Evolutionary conservation across 805 yeast genomes (phyloP).

Genomic region (Nakazawaea sp.): DNA sequence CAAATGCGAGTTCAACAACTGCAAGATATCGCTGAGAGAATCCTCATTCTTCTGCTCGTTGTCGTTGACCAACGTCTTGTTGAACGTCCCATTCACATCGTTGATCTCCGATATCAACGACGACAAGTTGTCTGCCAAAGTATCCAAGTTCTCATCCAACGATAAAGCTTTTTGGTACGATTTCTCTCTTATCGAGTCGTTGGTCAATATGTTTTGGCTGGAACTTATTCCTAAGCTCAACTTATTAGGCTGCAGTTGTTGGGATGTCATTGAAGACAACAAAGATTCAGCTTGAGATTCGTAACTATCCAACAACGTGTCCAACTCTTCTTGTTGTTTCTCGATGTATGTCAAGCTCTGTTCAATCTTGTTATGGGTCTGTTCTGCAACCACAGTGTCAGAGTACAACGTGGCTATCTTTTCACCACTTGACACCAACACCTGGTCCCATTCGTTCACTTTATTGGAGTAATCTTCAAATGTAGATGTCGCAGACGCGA

Average conservation of each 20-base stretch:
- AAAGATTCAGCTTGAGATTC: constrained; percentile 64
- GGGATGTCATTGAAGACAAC: constrained; percentile 23
- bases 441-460: constrained; percentile 80
- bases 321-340: constrained; percentile 89
- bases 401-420: constrained; percentile 72
- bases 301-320: constrained; percentile 70
- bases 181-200: constrained; percentile 83
- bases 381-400: constrained; percentile 78
- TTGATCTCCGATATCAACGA: constrained; percentile 78
- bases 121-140: constrained; percentile 68
- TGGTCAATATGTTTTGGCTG: constrained; percentile 31
- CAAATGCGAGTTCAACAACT: constrained; percentile 78
- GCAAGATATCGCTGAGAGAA: constrained; percentile 64
- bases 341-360: constrained; percentile 82
- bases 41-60: constrained; percentile 30
- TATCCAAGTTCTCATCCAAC: constrained; percentile 73
- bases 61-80: constrained; percentile 41
- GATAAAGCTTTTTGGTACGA: constrained; percentile 85
- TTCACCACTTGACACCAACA: constrained; percentile 78
- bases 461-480: constrained; percentile 71
- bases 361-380: constrained; percentile 77
- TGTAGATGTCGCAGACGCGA: constrained; percentile 63
- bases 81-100: constrained; percentile 73
- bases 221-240: constrained; percentile 1
- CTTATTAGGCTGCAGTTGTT: constrained; percentile 22